Base-by-base conservation (phyloP, 1,284 basidiomycete species). In the Cryptococcus hybrid region DNA sequence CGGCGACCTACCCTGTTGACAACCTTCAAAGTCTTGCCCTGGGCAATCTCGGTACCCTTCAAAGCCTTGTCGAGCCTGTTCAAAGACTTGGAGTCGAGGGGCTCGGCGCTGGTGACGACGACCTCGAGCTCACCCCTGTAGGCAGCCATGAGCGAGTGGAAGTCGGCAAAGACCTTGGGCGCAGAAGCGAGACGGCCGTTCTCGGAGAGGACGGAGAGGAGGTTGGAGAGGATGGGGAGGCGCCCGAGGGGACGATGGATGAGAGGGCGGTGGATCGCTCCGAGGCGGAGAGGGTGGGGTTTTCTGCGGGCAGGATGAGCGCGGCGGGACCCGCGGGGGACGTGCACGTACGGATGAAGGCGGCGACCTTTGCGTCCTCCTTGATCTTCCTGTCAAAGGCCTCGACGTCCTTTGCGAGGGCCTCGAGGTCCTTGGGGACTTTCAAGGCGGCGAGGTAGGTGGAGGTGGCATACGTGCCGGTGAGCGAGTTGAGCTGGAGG, bases 61-160 rank as follows among this genome's bases (percentile, higher is more conserved):
- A 97, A 83, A 50, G 88, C 80, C 52, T 86, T 81, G 82, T 96
- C 93, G 56, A 97, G 82, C 64, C 86, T 85, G 63, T 88, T 83
- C 64, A 88, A 77, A 68, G 90, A 86, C 81, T 82, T 88, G 59
- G 86, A 80, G 65, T 80, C 79, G 57, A 97, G 83, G 13, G 91
- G 85, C 52, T 85, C 71, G 34, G 92, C 92, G 45, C 90, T 92
- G 56, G 94, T 97, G 78, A 99, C 90, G 57, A 86, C 84, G 62
- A 99, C 90, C 74, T 89, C 90, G 66, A 98, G 82, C 81, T 99
- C 95, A 67, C 95, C 95, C 77, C 85, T 89, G 85, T 98, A 86
- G 70, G 89, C 87, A 57, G 90, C 82, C 67, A 96, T 89, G 66
- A 98, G 86, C 75, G 88, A 86, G 68, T 91, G 86, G 82, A 98